Evolutionary conservation across 2,329 filamentous ascomycete genomes (phyloP).

Genomic region (Talaromyces albobiverticillius): DNA sequence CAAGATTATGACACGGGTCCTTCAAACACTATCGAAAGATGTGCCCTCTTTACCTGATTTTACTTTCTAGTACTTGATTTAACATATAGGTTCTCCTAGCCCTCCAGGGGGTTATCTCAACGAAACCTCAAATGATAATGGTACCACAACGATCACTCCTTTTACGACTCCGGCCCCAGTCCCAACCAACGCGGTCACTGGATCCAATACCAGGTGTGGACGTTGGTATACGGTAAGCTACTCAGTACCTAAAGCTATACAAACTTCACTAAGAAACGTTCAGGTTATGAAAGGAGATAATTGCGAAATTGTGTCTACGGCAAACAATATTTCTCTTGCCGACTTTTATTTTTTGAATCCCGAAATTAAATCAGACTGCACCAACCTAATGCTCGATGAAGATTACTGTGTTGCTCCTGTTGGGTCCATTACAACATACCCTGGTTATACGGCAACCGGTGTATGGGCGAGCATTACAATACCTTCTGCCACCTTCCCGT

Average conservation of each 20-base stretch:
- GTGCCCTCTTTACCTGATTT: neutral
- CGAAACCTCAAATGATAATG: neutral
- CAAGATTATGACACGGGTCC: too few species aligned
- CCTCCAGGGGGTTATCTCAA: constrained; percentile 9
- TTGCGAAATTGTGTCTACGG: constrained; percentile 9
- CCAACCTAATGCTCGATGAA: constrained; percentile 19
- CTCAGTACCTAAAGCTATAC: neutral
- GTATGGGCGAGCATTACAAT: constrained; percentile 1
- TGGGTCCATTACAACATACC: constrained; percentile 16
- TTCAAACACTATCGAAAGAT: too few species aligned
- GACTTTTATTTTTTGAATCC: constrained; percentile 21
- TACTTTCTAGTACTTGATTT: neutral
- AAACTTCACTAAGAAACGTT: neutral
- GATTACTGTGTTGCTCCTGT: constrained; percentile 21
- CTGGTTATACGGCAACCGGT: constrained; percentile 10
- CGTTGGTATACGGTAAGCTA: constrained; percentile 15
- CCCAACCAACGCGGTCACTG: constrained; percentile 12
- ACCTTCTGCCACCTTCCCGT: constrained; percentile 7
- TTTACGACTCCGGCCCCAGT: constrained; percentile 7
- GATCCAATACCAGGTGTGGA: constrained; percentile 10
- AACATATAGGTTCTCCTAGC: neutral
- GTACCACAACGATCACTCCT: neutral
- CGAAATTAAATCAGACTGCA: constrained; percentile 18
- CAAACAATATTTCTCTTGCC: constrained; percentile 11
- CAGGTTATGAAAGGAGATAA: constrained; percentile 12